Evolutionary conservation across 2,329 filamentous ascomycete genomes (phyloP).

Genomic region (Diaporthe australafricana): DNA sequence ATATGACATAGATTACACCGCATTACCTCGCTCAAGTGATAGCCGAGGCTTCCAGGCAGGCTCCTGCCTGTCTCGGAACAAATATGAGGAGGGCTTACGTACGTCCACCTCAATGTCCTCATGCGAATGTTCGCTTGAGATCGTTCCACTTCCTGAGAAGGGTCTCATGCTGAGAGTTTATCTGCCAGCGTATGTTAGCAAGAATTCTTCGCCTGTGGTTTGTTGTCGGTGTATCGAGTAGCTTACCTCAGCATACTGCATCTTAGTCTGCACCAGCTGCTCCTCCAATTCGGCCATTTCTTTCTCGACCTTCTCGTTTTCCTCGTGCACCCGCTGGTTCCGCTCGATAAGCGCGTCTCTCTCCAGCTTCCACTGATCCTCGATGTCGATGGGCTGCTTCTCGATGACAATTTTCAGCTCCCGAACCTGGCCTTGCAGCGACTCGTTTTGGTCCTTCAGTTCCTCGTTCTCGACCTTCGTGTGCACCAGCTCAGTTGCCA

Average conservation of each 20-base stretch:
- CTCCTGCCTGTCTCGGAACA: not conserved
- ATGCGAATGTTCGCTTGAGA: conserved; percentile 67
- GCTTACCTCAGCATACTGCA: conserved; percentile 93
- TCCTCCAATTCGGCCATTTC: conserved; percentile 93
- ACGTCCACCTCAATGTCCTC: not conserved
- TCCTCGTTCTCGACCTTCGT: conserved; percentile 95
- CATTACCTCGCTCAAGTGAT: not conserved
- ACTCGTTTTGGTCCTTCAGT: conserved; percentile 90
- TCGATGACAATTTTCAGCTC: conserved; percentile 90
- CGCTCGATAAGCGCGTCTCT: conserved; percentile 93
- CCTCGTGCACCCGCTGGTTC: conserved; percentile 93
- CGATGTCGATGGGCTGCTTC: conserved; percentile 88
- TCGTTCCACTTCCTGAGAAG: conserved; percentile 84
- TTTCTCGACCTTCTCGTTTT: conserved; percentile 89
- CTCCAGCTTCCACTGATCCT: conserved; percentile 82
- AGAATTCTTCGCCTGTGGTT: not conserved
- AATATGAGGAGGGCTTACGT: no score
- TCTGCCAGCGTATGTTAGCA: conserved; percentile 56
- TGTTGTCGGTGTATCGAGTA: not conserved
- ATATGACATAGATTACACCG: conserved; percentile 15
- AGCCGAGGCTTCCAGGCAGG: conserved; percentile 4
- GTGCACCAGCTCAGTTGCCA: conserved; percentile 91
- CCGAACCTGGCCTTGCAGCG: conserved; percentile 83
- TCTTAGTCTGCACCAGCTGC: conserved; percentile 91
- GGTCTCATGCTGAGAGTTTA: conserved; percentile 77